Conservation (phyloP, 345 rosid species). For the Eucalyptus virginea region DNA sequence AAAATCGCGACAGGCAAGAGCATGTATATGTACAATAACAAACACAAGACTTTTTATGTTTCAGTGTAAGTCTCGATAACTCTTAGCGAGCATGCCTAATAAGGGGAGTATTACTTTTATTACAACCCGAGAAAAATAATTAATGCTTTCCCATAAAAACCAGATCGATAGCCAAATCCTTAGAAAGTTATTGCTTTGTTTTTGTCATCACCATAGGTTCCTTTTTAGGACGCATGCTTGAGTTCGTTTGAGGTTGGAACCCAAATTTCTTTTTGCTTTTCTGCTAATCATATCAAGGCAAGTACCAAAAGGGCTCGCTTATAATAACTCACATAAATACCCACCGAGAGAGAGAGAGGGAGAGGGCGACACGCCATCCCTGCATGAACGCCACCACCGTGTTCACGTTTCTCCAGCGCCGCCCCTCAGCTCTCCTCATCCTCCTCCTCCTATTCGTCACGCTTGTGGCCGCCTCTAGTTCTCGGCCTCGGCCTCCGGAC, state of each 20-base stretch:
- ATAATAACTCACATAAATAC: too few species aligned
- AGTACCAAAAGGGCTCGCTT: too few species aligned
- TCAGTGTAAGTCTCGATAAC: accelerated
- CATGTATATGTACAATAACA: too few species aligned
- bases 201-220: not conserved
- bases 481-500: too few species aligned
- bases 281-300: too few species aligned
- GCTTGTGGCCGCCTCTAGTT: accelerated
- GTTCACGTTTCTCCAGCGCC: too few species aligned
- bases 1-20: not conserved
- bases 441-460: too few species aligned
- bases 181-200: not conserved
- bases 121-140: not conserved
- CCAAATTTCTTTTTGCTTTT: not conserved
- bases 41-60: not conserved
- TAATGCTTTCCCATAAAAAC: not conserved
- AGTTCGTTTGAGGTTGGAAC: not conserved
- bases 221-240: not conserved
- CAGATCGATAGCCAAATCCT: not conserved
- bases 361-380: too few species aligned
- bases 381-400: too few species aligned
- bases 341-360: too few species aligned
- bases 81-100: not conserved
- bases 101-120: not conserved
- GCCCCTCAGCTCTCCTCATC: too few species aligned